phyloP scores from a whole-genome alignment of 2,329 filamentous ascomycete species.

The Rhynchosporium agropyri region DNA sequence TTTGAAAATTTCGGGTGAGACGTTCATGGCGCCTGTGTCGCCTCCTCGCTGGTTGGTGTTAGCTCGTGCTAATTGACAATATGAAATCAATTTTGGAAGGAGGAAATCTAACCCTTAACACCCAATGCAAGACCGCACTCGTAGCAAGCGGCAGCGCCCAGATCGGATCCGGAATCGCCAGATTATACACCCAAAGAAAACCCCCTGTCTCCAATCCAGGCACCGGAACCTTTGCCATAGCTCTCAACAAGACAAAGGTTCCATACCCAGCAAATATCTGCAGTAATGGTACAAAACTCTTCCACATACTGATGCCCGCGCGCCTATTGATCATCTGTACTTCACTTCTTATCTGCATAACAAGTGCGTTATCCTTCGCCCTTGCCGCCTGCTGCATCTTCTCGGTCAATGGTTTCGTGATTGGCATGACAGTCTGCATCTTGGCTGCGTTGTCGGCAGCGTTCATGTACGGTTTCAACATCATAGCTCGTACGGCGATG shows the following conservation, averaged over 20 bases:
- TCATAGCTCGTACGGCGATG: slow-evolving; percentile 61
- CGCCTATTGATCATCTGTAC: slow-evolving; percentile 54
- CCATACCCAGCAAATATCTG: slow-evolving; percentile 77
- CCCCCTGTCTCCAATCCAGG: slow-evolving; percentile 74
- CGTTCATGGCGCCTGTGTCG: slow-evolving; percentile 48
- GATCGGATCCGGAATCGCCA: slow-evolving; percentile 76
- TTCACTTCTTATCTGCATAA: slow-evolving; percentile 51
- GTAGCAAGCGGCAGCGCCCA: slow-evolving; percentile 71
- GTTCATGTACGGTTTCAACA: slow-evolving; percentile 67
- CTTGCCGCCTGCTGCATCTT: slow-evolving; percentile 50
- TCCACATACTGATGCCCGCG: slow-evolving; percentile 56
- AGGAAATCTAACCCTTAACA: slow-evolving; percentile 36
- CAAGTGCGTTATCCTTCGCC: slow-evolving; percentile 50
- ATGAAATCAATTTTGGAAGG: not conserved
- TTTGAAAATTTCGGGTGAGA: slow-evolving; percentile 43
- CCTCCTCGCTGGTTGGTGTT: slow-evolving; percentile 48
- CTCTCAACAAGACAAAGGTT: slow-evolving; percentile 74
- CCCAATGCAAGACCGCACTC: slow-evolving; percentile 58
- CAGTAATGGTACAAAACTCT: slow-evolving; percentile 58
- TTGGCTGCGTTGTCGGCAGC: slow-evolving; percentile 65
- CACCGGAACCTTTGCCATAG: slow-evolving; percentile 77
- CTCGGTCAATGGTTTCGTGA: slow-evolving; percentile 57
- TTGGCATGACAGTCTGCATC: slow-evolving; percentile 61
- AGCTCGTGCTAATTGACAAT: not conserved
- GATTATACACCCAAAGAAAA: slow-evolving; percentile 75